Evolutionary conservation across 805 yeast species (phyloP).

Genomic region (Cyberlindnera galapagoensis): DNA sequence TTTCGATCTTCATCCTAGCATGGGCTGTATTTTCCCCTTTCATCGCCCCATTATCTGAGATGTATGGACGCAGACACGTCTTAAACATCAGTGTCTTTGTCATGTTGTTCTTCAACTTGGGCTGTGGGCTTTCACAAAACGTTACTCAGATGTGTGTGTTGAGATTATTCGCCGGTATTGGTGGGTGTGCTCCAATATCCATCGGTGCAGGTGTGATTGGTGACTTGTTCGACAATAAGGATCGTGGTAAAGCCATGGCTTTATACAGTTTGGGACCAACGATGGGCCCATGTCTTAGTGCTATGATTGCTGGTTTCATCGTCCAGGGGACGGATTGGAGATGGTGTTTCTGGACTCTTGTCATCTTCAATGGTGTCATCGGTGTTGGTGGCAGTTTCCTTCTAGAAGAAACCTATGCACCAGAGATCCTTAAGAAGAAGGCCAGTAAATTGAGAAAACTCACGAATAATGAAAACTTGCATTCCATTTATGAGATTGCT

Average conservation of each 20-base stretch:
- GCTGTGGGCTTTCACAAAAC: conserved; percentile 50
- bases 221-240: conserved; percentile 46
- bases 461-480: conserved; percentile 50
- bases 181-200: conserved; percentile 61
- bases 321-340: conserved; percentile 48
- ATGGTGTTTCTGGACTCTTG: conserved; percentile 55
- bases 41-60: conserved; percentile 57
- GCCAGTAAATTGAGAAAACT: conserved; percentile 41
- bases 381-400: conserved; percentile 38
- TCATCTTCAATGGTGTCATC: conserved; percentile 47
- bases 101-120: conserved; percentile 43
- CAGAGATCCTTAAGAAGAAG: conserved; percentile 40
- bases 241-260: conserved; percentile 51
- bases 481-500: conserved; percentile 58
- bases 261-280: conserved; percentile 43
- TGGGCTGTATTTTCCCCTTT: conserved; percentile 60
- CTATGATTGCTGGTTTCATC: conserved; percentile 50
- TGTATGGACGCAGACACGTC: conserved; percentile 49
- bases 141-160: conserved; percentile 51
- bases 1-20: conserved; percentile 54
- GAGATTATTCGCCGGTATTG: conserved; percentile 59
- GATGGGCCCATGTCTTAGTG: conserved; percentile 57
- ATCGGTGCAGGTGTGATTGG: conserved; percentile 67
- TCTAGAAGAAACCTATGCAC: conserved; percentile 54
- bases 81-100: conserved; percentile 45